A percentile compares a stretch with the other conserved stretches of the same genome.
Conservation (phyloP, 768 basidiomycete species). For the Suillus ampliporus region DNA sequence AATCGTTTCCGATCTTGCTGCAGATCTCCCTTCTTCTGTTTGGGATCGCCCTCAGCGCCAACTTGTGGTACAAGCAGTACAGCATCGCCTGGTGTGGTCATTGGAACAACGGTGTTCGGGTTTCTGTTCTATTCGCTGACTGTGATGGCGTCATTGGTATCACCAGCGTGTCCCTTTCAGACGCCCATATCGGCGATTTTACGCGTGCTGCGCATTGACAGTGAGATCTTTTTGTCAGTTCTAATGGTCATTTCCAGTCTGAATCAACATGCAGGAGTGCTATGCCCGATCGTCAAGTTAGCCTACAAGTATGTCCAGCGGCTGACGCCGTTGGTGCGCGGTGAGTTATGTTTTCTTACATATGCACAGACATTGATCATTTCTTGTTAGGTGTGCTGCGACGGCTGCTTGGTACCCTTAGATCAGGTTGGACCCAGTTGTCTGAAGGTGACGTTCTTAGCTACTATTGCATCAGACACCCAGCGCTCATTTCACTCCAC, state of each 20-base stretch:
- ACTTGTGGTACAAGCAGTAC: neutral
- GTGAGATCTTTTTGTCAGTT: neutral
- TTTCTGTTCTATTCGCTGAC: constrained; percentile 8
- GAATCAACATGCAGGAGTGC: neutral
- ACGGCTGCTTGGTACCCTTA: neutral
- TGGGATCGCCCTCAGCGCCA: constrained; percentile 15
- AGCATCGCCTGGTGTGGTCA: constrained; percentile 2
- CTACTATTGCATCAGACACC: neutral
- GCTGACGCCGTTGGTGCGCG: neutral
- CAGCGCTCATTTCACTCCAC: neutral
- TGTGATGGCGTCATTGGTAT: constrained; percentile 11
- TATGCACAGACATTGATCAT: neutral
- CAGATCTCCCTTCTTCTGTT: constrained; percentile 20
- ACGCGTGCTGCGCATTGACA: neutral
- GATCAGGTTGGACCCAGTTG: neutral
- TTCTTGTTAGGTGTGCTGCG: neutral
- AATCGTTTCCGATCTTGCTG: constrained; percentile 17
- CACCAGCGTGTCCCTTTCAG: constrained; percentile 7
- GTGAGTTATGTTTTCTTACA: neutral
- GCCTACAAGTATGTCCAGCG: neutral
- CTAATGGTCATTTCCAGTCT: neutral
- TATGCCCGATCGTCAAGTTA: neutral
- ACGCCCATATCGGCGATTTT: constrained; percentile 4
- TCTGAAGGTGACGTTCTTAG: neutral
- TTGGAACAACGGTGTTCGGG: neutral